phyloP scores from a whole-genome alignment of 352 stramenopile species.

The Pythium rishiriense region DNA sequence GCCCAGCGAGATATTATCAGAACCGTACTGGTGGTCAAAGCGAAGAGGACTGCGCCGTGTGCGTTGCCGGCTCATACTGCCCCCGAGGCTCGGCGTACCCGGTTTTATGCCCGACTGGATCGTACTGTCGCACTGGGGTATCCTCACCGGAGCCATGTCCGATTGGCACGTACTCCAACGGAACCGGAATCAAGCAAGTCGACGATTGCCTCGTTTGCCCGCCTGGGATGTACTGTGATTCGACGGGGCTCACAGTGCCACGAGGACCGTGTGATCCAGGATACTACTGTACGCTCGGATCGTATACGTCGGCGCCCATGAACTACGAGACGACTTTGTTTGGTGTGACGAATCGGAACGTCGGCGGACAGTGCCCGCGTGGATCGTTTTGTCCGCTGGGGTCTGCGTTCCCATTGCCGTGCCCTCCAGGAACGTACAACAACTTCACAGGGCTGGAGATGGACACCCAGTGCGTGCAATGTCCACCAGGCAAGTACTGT shows the following conservation, averaged over 20 bases:
- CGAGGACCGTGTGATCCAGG: slow-evolving; percentile 82
- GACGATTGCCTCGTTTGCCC: slow-evolving; percentile 87
- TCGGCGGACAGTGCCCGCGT: slow-evolving; percentile 63
- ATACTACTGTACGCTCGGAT: slow-evolving; percentile 90
- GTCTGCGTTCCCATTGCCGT: slow-evolving; percentile 54
- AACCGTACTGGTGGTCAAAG: slow-evolving; percentile 55
- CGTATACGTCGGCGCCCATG: slow-evolving; percentile 90
- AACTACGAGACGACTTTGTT: slow-evolving; percentile 68
- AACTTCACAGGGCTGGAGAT: slow-evolving; percentile 72
- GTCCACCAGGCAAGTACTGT: slow-evolving; percentile 77
- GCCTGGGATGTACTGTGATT: slow-evolving; percentile 92
- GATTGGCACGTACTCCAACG: slow-evolving; percentile 89
- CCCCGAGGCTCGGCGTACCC: slow-evolving; percentile 63
- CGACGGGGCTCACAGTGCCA: slow-evolving; percentile 70
- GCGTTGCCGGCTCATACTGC: slow-evolving; percentile 69
- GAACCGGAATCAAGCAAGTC: slow-evolving; percentile 64
- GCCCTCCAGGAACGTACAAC: slow-evolving; percentile 76
- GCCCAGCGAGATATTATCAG: slow-evolving; percentile 76
- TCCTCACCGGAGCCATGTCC: slow-evolving; percentile 81
- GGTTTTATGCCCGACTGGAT: slow-evolving; percentile 70
- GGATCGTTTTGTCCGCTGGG: slow-evolving; percentile 74
- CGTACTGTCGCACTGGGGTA: slow-evolving; percentile 87
- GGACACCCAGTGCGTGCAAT: slow-evolving; percentile 74
- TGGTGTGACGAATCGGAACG: slow-evolving; percentile 62
- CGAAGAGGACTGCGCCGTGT: slow-evolving; percentile 76